A percentile compares a stretch with the other conserved stretches of the same genome.
These are phyloP conservation scores for slime mould (Dictyostelium discoideum) DNA, from an alignment of 78 protist genomes.

Conservation along the genomic window DNA sequence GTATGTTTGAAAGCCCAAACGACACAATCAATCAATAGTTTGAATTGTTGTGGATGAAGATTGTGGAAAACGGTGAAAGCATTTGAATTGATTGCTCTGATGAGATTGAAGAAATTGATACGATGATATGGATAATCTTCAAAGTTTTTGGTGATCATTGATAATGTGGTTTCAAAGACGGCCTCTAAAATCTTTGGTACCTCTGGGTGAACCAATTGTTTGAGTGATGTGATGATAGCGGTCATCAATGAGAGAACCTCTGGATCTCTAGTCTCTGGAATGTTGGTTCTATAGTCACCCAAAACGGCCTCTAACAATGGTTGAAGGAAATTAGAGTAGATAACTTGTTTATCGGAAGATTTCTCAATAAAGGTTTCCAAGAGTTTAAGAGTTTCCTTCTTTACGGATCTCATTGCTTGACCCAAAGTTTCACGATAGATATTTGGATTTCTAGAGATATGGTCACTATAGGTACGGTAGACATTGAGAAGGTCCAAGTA, in stretches of 20 bases:
- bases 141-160: conserved; percentile 93
- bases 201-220: conserved; percentile 49
- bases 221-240: conserved; percentile 57
- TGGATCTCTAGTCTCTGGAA: conserved; percentile 88
- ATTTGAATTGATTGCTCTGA: conserved; percentile 91
- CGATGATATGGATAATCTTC: conserved; percentile 97
- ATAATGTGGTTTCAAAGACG: conserved; percentile 93
- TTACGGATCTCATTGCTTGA: conserved; percentile 89
- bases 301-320: conserved; percentile 93
- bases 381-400: conserved; percentile 89
- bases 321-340: conserved; percentile 86
- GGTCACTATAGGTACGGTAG: conserved; percentile 81
- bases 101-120: conserved; percentile 90
- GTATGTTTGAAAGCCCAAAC: conserved; percentile 97
- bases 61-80: conserved; percentile 90
- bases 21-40: conserved; percentile 91
- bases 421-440: conserved; percentile 50
- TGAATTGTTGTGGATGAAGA: conserved; percentile 81
- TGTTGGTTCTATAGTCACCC: conserved; percentile 88
- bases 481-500: conserved; percentile 92
- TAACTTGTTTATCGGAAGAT: conserved; percentile 34
- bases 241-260: conserved; percentile 89
- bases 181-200: conserved; percentile 90
- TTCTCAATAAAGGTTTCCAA: conserved; percentile 88
- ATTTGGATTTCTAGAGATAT: conserved; percentile 81